Evolutionary conservation across 345 rosid species (phyloP).

Genomic region (Psidium friedrichsthalianum): DNA sequence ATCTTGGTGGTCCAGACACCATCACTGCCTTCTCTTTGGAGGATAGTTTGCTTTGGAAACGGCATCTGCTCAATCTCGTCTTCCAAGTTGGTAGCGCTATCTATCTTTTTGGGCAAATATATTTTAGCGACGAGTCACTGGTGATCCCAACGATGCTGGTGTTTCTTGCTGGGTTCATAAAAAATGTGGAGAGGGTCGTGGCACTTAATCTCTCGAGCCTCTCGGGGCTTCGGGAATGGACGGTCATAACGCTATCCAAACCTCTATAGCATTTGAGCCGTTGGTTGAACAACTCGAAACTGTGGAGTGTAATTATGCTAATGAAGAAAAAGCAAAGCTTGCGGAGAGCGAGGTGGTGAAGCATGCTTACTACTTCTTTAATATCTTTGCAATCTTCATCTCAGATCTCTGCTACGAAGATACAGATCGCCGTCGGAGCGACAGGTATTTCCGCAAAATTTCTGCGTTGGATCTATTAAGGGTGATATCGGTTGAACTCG

Average conservation of each 20-base stretch:
- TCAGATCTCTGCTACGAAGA: not conserved
- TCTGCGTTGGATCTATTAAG: not conserved
- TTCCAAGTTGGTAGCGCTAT: not conserved
- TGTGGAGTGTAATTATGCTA: not conserved
- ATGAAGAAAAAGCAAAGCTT: not conserved
- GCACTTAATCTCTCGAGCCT: not conserved
- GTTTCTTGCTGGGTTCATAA: not conserved
- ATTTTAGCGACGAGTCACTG: accelerated
- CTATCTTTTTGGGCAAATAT: not conserved
- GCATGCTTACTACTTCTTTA: not conserved
- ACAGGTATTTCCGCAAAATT: accelerated
- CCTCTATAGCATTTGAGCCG: too few species aligned
- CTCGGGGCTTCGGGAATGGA: not conserved
- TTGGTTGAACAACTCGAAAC: not conserved
- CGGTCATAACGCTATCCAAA: not conserved
- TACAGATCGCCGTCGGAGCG: accelerated
- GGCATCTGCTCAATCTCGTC: not conserved
- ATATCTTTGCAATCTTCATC: not conserved
- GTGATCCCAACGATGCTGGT: not conserved
- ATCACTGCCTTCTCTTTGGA: not conserved
- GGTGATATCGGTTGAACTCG: not conserved
- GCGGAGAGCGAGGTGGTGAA: not conserved
- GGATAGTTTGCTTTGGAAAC: accelerated
- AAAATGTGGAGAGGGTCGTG: not conserved
- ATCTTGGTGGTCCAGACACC: not conserved